phyloP scores from a whole-genome alignment of 1,284 basidiomycete species.

The Chalciporus sp. region DNA sequence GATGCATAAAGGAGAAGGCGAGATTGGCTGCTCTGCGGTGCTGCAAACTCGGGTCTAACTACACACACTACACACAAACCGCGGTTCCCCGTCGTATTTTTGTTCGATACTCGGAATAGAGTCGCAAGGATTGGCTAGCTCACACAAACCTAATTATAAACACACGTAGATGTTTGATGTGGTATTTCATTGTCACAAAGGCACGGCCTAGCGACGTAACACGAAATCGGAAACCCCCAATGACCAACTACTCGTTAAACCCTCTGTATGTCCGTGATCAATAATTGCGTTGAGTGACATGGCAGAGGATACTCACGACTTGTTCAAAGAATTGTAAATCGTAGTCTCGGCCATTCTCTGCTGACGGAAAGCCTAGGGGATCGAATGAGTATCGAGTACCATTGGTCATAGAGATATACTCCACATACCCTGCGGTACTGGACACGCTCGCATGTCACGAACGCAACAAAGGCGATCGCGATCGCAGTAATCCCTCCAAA shows the following conservation, averaged over 20 bases:
- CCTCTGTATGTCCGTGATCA: not conserved
- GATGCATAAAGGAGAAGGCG: too few relatives aligned
- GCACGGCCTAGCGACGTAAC: constrained; percentile 1
- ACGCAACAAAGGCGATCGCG: constrained; percentile 73
- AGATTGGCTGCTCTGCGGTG: not conserved
- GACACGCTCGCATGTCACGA: constrained; percentile 81
- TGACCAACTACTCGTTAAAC: not conserved
- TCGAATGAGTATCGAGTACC: constrained; percentile 12
- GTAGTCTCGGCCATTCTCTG: constrained; percentile 68
- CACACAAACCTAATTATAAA: too few relatives aligned
- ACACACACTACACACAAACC: too few relatives aligned
- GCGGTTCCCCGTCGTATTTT: too few relatives aligned
- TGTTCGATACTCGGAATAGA: too few relatives aligned
- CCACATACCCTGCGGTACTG: constrained; percentile 74
- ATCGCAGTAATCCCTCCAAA: constrained; percentile 82
- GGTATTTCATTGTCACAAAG: not conserved
- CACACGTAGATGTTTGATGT: not conserved
- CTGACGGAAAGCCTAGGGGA: constrained; percentile 67
- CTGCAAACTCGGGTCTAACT: too few relatives aligned
- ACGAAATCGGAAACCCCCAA: not conserved
- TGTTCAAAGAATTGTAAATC: constrained; percentile 57
- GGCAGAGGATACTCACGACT: constrained; percentile 12
- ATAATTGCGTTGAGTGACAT: not conserved
- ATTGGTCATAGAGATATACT: not conserved
- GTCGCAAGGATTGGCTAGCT: too few relatives aligned